A percentile compares a stretch with the other conserved stretches of the same genome.
Conservation (phyloP, 2,329 filamentous ascomycete species). For the Clonostachys byssicola region DNA sequence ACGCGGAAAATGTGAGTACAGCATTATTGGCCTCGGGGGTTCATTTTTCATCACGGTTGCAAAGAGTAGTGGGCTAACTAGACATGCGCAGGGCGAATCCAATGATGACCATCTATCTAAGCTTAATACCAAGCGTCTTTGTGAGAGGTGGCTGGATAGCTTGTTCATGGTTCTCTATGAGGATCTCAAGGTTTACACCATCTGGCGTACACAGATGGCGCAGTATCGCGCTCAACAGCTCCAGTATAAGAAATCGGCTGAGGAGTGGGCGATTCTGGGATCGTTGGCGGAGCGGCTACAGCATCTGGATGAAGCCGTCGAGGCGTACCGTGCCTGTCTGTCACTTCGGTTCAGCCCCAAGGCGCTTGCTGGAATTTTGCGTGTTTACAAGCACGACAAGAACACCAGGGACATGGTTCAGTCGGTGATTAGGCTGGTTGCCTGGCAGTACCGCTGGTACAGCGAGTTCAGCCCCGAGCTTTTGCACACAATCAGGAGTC, state of each 20-base stretch:
- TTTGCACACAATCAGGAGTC: slow-evolving; percentile 78
- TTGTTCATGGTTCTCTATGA: slow-evolving; percentile 99
- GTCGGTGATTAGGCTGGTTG: slow-evolving; percentile 85
- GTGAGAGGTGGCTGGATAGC: slow-evolving; percentile 96
- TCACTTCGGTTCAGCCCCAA: slow-evolving; percentile 89
- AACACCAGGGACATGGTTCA: slow-evolving; percentile 79
- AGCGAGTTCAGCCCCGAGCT: slow-evolving; percentile 96
- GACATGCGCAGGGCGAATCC: slow-evolving; percentile 45
- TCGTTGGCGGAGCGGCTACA: slow-evolving; percentile 90
- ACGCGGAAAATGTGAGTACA: slow-evolving; percentile 61
- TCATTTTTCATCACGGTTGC: neutral
- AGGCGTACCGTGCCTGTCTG: slow-evolving; percentile 88
- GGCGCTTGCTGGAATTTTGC: slow-evolving; percentile 80
- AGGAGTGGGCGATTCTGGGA: slow-evolving; percentile 97
- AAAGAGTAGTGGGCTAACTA: neutral
- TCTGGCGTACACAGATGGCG: slow-evolving; percentile 97
- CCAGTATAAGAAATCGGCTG: slow-evolving; percentile 93
- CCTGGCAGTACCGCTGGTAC: slow-evolving; percentile 99
- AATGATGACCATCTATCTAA: slow-evolving; percentile 76
- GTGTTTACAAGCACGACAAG: slow-evolving; percentile 71
- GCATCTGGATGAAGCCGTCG: slow-evolving; percentile 84
- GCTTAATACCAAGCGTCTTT: slow-evolving; percentile 95
- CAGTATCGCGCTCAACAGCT: slow-evolving; percentile 91
- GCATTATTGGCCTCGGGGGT: neutral
- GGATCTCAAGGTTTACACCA: slow-evolving; percentile 95